phyloP scores from a whole-genome alignment of 2,329 filamentous ascomycete species.

The Hypoxylon sp. region DNA sequence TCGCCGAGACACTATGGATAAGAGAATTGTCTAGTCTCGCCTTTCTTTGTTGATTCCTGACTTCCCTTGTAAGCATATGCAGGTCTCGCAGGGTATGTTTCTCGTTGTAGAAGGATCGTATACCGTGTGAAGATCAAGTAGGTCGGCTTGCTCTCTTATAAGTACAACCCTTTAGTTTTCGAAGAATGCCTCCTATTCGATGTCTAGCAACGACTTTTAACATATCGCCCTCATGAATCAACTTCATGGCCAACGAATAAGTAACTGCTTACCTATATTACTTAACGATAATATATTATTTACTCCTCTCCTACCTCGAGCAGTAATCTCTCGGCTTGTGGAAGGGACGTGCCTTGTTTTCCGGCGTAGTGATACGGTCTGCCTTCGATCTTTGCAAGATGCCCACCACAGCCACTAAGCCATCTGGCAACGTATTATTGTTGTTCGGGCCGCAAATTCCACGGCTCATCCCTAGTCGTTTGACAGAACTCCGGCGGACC shows the following conservation, averaged over 20 bases:
- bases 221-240: slow-evolving; percentile 23
- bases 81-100: not conserved
- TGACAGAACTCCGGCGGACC: slow-evolving; percentile 22
- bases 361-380: not conserved
- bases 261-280: not conserved
- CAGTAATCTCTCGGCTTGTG: not conserved
- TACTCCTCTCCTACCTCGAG: not conserved
- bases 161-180: not conserved
- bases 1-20: not conserved
- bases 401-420: slow-evolving; percentile 9
- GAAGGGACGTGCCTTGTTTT: not conserved
- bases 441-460: slow-evolving; percentile 30
- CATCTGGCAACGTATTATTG: slow-evolving; percentile 16
- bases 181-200: not conserved
- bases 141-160: not conserved
- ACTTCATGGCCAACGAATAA: slow-evolving; percentile 18
- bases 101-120: not conserved
- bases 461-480: slow-evolving; percentile 21
- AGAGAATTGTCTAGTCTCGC: not conserved
- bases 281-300: slow-evolving; percentile 13
- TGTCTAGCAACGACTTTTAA: slow-evolving; percentile 3
- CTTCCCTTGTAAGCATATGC: slow-evolving; percentile 1
- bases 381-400: slow-evolving; percentile 10
- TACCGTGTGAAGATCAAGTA: not conserved
- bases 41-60: slow-evolving; percentile 1